Percentiles rank a stretch among this genome's conserved stretches.
phyloP scores from a whole-genome alignment of 2,329 filamentous ascomycete species.

The Alternaria alternata region DNA sequence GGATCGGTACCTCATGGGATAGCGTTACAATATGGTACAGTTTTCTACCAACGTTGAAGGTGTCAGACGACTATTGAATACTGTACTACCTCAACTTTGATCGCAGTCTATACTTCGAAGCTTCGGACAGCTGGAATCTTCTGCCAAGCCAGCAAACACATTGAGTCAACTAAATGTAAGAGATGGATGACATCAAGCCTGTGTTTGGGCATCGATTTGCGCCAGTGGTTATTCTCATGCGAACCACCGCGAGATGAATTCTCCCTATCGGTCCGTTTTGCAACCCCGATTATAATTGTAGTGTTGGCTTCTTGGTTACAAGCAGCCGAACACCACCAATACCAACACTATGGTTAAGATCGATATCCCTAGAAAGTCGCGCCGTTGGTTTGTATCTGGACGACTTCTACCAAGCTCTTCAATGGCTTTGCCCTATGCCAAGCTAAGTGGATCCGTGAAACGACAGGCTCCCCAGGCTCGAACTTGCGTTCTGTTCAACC shows the following conservation, averaged over 20 bases:
- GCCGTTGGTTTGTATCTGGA: background rate
- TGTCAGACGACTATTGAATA: background rate
- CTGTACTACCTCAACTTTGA: background rate
- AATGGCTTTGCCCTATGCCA: background rate
- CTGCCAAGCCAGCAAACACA: background rate
- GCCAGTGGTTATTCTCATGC: background rate
- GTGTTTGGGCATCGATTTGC: background rate
- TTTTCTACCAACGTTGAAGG: background rate
- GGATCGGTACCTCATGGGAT: background rate
- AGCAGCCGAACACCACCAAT: background rate
- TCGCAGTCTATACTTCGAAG: background rate
- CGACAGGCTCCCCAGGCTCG: background rate
- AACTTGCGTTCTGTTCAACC: background rate
- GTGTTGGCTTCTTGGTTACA: background rate
- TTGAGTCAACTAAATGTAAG: background rate
- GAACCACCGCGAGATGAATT: background rate
- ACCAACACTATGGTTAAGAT: background rate
- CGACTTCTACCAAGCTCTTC: background rate
- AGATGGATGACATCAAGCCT: conserved; percentile 1
- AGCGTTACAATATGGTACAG: background rate
- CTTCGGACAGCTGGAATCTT: background rate
- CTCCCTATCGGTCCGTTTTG: background rate
- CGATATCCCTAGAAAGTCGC: background rate
- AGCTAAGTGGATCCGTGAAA: background rate
- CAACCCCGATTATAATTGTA: background rate